Evolutionary conservation across 345 rosid genomes (phyloP).

Genomic region (Gossypium turneri): DNA sequence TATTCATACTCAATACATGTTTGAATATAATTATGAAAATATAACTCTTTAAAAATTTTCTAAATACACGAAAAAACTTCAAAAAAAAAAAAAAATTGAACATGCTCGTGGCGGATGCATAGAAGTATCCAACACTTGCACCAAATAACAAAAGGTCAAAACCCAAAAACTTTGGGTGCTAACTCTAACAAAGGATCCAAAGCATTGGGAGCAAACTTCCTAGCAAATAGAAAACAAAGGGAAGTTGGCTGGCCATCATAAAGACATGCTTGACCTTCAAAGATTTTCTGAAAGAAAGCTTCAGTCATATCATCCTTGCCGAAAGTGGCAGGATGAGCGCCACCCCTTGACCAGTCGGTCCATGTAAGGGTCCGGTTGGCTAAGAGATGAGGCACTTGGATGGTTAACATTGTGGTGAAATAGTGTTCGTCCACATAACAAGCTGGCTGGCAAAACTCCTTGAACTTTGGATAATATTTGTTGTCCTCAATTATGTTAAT

Average conservation of each 20-base stretch:
- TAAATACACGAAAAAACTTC: background rate
- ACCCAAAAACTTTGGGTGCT: constrained; percentile 49
- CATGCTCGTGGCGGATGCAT: too few species aligned
- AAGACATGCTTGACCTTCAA: constrained; percentile 40
- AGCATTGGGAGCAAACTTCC: constrained; percentile 81
- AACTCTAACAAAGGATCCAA: constrained; percentile 57
- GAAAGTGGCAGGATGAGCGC: constrained; percentile 89
- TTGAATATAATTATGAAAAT: background rate
- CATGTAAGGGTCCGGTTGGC: constrained; percentile 78
- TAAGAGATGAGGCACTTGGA: constrained; percentile 50
- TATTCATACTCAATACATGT: background rate
- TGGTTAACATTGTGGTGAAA: constrained; percentile 83
- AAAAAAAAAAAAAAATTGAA: background rate
- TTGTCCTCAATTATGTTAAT: constrained; percentile 54
- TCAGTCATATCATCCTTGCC: constrained; percentile 51
- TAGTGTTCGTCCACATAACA: constrained; percentile 94
- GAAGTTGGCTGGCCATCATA: constrained; percentile 48
- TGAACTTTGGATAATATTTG: constrained; percentile 70
- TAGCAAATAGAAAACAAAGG: constrained; percentile 67
- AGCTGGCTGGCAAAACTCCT: constrained; percentile 60
- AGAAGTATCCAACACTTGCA: background rate
- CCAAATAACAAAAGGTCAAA: constrained; percentile 18
- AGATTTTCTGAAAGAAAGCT: constrained; percentile 49
- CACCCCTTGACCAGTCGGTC: constrained; percentile 93
- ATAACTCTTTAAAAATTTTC: background rate